These are phyloP conservation scores for Penicillium diatomitis DNA, from an alignment of 495 filamentous ascomycete genomes.

Conservation along the genomic window DNA sequence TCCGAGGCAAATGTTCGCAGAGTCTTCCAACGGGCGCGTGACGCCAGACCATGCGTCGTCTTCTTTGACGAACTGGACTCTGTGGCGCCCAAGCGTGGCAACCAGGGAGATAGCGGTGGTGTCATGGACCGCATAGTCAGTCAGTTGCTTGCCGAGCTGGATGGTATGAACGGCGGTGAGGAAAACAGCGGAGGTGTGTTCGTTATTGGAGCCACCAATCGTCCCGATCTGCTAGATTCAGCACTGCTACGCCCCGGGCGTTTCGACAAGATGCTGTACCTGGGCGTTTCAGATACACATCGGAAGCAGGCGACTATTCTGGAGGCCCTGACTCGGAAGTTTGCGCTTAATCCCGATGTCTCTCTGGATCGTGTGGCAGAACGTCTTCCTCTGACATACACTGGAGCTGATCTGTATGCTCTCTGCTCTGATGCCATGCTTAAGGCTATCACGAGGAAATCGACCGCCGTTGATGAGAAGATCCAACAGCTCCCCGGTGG, in stretches of 20 bases:
- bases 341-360: slow-evolving; percentile 66
- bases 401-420: slow-evolving; percentile 93
- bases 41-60: slow-evolving; percentile 94
- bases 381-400: slow-evolving; percentile 86
- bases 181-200: slow-evolving; percentile 86
- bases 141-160: slow-evolving; percentile 88
- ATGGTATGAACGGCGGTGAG: slow-evolving; percentile 92
- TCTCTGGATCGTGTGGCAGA: slow-evolving; percentile 68
- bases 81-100: slow-evolving; percentile 92
- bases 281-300: slow-evolving; percentile 93
- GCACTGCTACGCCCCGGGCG: slow-evolving; percentile 84
- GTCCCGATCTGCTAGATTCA: slow-evolving; percentile 87
- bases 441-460: slow-evolving; percentile 91
- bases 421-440: slow-evolving; percentile 97
- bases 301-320: slow-evolving; percentile 92
- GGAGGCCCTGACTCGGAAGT: slow-evolving; percentile 90
- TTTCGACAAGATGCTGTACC: slow-evolving; percentile 98
- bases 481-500: slow-evolving; percentile 49
- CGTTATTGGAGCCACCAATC: slow-evolving; percentile 93
- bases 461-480: slow-evolving; percentile 74
- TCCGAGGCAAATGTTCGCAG: slow-evolving; percentile 95
- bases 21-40: slow-evolving; percentile 89
- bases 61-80: slow-evolving; percentile 99
- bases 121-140: slow-evolving; percentile 99
- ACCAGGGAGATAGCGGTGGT: slow-evolving; percentile 95